Base-by-base conservation (phyloP, 2,329 filamentous ascomycete genomes). In the Thermothelomyces thermophilus region DNA sequence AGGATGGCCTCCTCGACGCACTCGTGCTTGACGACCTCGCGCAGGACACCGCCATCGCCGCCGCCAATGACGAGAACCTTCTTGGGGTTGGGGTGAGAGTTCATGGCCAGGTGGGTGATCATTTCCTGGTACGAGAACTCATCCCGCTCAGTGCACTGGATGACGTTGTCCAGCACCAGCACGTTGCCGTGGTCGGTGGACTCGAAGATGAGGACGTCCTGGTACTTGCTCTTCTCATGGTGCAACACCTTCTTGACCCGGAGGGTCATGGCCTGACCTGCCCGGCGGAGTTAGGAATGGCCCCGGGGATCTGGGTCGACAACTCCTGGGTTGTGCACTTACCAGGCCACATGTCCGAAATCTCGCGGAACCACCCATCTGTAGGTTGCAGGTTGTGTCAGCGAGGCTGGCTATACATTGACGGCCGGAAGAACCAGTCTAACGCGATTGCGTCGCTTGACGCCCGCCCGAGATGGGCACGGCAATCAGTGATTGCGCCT, bases 291-390 rank as follows among this genome's bases (percentile, higher is more conserved):
- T 46, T 22, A 45, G 13, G 41, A 19, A 24, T 28, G 2, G 20
- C n/a, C n/a, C n/a, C n/a, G 40, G 26, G 10, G 17, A 14, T 19
- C 17, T n/a, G 11, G 11, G 7, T 10, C 16, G 28, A 5, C 9
- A 22, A 34, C 34, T 20, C 37, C 35, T 37, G 46, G 60, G 33
- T n/a, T 52, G 19, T 51, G 52, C 33, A 69, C 70, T 69, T 67
- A 77, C 75, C 80, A 56, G 93, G 91, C 93, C 93, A 98, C 91
- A 98, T 97, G 68, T 93, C 77, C 63, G 87, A 95, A 74, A 95
- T 90, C 77, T 98, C 93, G 72, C 90, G 87, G 86, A 98, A 98
- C 93, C 93, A 98, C 76, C 91, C 93, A 95, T 97, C 93, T 95
- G 62, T 14, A 19, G 34, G 7, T 35, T 14, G 6, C 13, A 35